Conservation (phyloP, 257 asterid species). For the Solanum bukasovii region DNA sequence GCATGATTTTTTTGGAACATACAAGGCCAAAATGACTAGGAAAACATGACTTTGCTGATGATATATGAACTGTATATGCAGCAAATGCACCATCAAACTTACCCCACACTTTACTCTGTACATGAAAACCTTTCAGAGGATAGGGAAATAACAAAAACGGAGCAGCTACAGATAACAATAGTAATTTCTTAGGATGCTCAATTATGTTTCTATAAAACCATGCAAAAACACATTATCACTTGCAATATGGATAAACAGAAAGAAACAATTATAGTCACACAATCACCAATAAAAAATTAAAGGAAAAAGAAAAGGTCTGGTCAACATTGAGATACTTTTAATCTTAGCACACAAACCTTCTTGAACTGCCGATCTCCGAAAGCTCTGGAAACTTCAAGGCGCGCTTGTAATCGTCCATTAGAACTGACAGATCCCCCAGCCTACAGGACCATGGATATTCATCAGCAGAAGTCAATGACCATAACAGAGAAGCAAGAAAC, state of each 20-base stretch:
- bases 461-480: not conserved
- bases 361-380: constrained; percentile 89
- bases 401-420: constrained; percentile 82
- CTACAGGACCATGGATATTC: constrained; percentile 23
- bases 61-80: not conserved
- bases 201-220: not conserved
- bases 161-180: not conserved
- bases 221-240: not conserved
- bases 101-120: not conserved
- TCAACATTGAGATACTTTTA: not conserved
- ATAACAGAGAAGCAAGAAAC: not conserved
- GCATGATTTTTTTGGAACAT: not conserved
- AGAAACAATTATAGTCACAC: not conserved
- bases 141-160: not conserved
- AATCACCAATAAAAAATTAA: not conserved
- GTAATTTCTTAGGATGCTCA: not conserved
- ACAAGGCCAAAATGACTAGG: not conserved
- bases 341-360: constrained; percentile 37
- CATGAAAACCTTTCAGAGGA: not conserved
- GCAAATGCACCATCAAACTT: not conserved
- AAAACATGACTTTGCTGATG: not conserved
- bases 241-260: not conserved
- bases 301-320: not conserved
- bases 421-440: constrained; percentile 89
- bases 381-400: constrained; percentile 96